Evolutionary conservation across 2,329 filamentous ascomycete species (phyloP), one percentile per base, ranked within the genome.

Genomic region (Phialophora chinensis): DNA sequence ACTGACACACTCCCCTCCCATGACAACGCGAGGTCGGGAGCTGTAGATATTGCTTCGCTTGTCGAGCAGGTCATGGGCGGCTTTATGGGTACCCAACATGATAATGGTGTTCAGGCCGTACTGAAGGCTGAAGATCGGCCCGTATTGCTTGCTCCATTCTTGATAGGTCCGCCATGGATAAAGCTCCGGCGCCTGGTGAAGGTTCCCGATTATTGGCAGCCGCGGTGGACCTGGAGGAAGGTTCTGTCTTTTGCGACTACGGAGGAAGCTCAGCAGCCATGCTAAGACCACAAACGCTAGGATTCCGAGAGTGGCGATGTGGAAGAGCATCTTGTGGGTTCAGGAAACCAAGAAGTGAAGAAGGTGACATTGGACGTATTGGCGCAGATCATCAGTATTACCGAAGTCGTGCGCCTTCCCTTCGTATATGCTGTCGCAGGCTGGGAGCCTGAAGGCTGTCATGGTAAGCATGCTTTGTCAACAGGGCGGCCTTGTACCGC

Each of bases 11-110:
- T 77, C 73, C 1, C 71, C 66, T 20, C 69, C 59, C 47, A 74
- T 68, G 6, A 72, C 58, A 20, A 74, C 64, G 5, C 68, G 58
- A 2, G 78, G 75, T 1, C 79, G 72, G 2, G 77, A 76, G 25
- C 77, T 77, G 67, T 81, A 81, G 42, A 77, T 74, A 35, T 62
- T 71, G 3, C 77, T 75, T 47, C 77, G 75, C 60, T 76, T 77
- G 27, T 79, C 79, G 20, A 79, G 74, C 4, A 82, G 72, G 47
- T 79, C 77, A 52, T 74, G 73, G 4, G 77, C 76, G 10, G 75
- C 72, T 23, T 74, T 66, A 0, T 74, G 74, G 35, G 71, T 75
- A 6, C 75, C 73, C 3, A 80, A 69, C 5, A 79, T 69, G 6
- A 81, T 75, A 8, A 78, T 64, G 35, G 75, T 76, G 8, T 69